Evolutionary conservation across 169 alveolate genomes (phyloP), one percentile per base, ranked within the genome.

Genomic region (Plasmodium fragile): DNA sequence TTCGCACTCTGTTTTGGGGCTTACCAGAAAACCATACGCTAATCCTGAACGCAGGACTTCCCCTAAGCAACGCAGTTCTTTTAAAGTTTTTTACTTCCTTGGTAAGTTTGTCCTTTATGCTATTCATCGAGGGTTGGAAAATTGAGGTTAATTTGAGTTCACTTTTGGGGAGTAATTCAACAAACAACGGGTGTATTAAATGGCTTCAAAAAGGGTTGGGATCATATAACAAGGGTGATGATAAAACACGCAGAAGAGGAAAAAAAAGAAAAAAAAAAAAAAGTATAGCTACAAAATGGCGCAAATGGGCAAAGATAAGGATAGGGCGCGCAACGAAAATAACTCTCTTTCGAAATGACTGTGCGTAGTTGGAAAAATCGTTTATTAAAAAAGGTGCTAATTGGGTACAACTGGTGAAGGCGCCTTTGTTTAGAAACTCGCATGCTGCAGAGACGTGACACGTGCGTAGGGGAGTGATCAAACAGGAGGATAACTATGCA

Each of bases 11-110:
- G 22, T 49, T 13, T 4, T n/a, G 18, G n/a, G 41, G 36, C 2
- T 65, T 72, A 81, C 94, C 94, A 18, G 94, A 91, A 59, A 91
- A 30, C 94, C 94, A 91, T 69, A 91, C 94, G 41, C 94, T 72
- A 69, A 91, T 81, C 75, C 65, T 79, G 18, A 75, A 91, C 18
- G 94, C 94, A 45, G 94, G 94, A 13, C 94, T 91, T 8, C 94
- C 94, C 39, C 36, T 80, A 77, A 91, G 94, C 16, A 91, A 70
- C 43, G 81, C 83, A 5, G 94, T 91, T 91, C 94, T 69, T 81
- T 81, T 91, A 49, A 91, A 91, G 65, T 80, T 81, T 49, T 81
- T 72, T 79, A 91, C 77, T 49, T 91, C 94, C 45, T 91, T 91
- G 41, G 10, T 49, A 43, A 91, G n/a, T 53, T 69, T 91, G 70